Evolutionary conservation across 2,329 filamentous ascomycete genomes (phyloP).

Genomic region (Alternaria conjuncta): DNA sequence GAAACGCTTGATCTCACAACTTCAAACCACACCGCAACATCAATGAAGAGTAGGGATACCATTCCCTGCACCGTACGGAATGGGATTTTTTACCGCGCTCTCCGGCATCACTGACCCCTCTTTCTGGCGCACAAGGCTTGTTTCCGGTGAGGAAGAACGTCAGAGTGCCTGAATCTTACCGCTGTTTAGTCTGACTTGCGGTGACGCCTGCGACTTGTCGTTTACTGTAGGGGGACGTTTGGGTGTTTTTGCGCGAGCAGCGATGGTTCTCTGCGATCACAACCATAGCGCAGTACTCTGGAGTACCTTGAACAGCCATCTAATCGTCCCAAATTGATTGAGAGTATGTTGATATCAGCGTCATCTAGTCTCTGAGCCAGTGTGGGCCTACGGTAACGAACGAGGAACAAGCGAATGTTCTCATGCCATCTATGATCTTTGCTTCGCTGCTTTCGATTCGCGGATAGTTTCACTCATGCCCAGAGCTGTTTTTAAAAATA

Average conservation of each 20-base stretch:
- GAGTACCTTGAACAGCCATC: accelerated
- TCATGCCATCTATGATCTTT: background rate
- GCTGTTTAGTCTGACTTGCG: background rate
- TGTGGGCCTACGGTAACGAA: background rate
- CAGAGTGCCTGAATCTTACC: background rate
- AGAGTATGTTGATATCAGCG: background rate
- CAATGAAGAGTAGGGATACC: background rate
- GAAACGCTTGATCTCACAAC: background rate
- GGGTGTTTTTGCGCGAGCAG: background rate
- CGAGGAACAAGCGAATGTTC: background rate
- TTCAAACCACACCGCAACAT: background rate
- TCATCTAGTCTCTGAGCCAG: background rate
- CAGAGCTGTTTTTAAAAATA: background rate
- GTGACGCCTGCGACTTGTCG: background rate
- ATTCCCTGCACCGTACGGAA: background rate
- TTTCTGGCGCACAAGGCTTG: background rate
- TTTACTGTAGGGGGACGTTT: background rate
- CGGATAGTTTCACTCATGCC: background rate
- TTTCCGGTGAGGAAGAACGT: background rate
- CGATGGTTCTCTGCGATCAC: background rate
- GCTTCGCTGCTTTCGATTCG: background rate
- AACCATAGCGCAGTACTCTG: background rate
- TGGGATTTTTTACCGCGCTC: background rate
- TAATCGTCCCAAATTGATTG: background rate
- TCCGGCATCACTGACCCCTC: background rate